Evolutionary conservation across 768 basidiomycete genomes (phyloP).

Genomic region (Crucibulum laeve): DNA sequence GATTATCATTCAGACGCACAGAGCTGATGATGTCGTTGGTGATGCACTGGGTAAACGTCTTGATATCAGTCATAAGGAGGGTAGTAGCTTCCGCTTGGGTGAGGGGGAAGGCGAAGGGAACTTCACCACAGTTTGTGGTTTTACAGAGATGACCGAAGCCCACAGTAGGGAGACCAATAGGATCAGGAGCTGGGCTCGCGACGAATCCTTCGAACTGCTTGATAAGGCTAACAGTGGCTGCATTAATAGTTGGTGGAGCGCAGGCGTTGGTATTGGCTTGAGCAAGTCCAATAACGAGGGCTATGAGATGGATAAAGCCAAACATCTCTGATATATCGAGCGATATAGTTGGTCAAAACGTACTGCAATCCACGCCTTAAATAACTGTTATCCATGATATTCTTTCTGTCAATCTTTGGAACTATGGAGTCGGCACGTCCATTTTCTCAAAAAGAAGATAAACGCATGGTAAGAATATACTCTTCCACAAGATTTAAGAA

Average conservation of each 20-base stretch:
- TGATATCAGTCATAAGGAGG: constrained; percentile 23
- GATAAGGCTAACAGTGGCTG: constrained; percentile 21
- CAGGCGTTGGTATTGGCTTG: constrained; percentile 1
- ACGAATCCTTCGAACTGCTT: constrained; percentile 28
- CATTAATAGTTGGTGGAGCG: constrained; percentile 16
- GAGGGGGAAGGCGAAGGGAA: constrained; percentile 25
- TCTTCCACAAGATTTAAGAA: no score
- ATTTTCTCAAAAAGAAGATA: no score
- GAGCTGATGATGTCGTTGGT: constrained; percentile 19
- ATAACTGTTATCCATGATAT: no score
- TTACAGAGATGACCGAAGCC: constrained; percentile 29
- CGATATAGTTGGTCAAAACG: no score
- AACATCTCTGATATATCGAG: no score
- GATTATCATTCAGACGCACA: constrained; percentile 30
- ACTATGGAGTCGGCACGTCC: no score
- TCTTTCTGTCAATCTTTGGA: no score
- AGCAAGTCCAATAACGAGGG: no score
- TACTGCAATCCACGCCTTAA: no score
- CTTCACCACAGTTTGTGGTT: constrained; percentile 10
- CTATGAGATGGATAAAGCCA: no score
- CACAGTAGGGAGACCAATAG: constrained; percentile 28
- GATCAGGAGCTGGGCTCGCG: constrained; percentile 23
- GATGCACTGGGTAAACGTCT: constrained; percentile 23
- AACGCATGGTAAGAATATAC: no score
- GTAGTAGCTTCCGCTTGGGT: constrained; percentile 17